Base-by-base conservation (phyloP, 352 stramenopile genomes). In the Phytophthora citricola region DNA sequence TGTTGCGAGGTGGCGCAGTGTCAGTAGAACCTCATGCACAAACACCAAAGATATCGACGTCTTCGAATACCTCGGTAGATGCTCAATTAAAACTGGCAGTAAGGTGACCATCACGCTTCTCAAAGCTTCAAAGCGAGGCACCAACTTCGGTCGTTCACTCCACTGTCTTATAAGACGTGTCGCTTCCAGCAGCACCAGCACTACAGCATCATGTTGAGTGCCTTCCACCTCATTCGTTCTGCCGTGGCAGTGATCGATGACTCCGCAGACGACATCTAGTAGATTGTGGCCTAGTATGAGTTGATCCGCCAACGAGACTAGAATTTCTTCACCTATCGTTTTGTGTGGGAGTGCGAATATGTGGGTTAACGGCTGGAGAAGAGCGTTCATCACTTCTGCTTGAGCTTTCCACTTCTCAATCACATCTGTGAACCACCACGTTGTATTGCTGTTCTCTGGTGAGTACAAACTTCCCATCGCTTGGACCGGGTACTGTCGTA, bases 101-200 rank as follows among this genome's bases (percentile, higher is more conserved):
- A 74, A 44, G 0, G 14, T 29, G 20, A 4, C 43, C 12, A 39
- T 63, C 3, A 75, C 44, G 14, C 24, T 53, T 2, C 22, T n/a
- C 4, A 29, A 67, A 14, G 56, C 24, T 55, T 58, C 56, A 50
- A 75, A 56, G 22, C 17, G 44, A 27, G 46, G 20, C 1, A 46
- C 4, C 4, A 71, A 34, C 9, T 27, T 41, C 10, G 47, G 17
- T 1, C 60, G 66, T 38, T 69, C 70, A 15, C 59, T 71, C 65
- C 70, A 78, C 24, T 66, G 65, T 3, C 63, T 45, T 32, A 69
- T 9, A 10, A 75, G 40, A 6, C 70, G 65, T n/a, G 66, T 54
- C 10, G 52, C 46, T 24, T 75, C 65, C 22, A 78, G 15, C n/a
- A 78, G 40, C n/a, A 67, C 46, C 10, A 61, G 11, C 17, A 22